Evolutionary conservation across 2,329 filamentous ascomycete genomes (phyloP), one percentile per base, ranked within the genome.

Genomic region (Colletotrichum sublineola): DNA sequence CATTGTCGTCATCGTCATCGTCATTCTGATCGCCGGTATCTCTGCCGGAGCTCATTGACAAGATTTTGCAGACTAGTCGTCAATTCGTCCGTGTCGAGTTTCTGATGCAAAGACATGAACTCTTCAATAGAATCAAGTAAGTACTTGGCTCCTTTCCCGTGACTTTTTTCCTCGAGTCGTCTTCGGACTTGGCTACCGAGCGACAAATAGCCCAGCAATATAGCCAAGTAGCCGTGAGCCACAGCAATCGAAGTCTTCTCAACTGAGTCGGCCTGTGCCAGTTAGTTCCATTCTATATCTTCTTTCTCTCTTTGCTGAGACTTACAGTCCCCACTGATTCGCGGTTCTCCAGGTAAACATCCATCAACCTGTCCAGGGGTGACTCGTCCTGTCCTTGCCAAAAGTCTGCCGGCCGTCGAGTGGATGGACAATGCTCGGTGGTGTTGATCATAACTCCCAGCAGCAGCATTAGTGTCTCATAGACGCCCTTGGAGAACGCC

Each of bases 391-490:
- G 79, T 73, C 78, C 89, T 20, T 70, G 67, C 74, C 74, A 74
- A 12, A 74, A 75, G 0, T 77, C 76, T 3, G 83, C 72, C 7
- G 79, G 80, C 24, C 82, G 80, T 65, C 91, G 86, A 15, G 93
- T 91, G 31, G 85, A 80, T 20, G 90, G 85, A 77, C 91, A 94
- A 78, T 94, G 92, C 79, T 97, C 95, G 11, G 94, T 89, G 67
- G 98, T 88, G 77, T 98, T 98, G 80, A 97, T 97, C 81, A 96
- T 89, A 31, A 94, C 90, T 0, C 94, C 95, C 50, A 97, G 84
- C 64, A 93, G 88, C 53, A 98, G 86, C 61, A 97, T 89, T 18
- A 97, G 86, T 61, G 90, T 88, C 75, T 97, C 92, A 65, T 95
- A 83, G 1, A 86, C 82, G 31, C 84, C 84, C 2, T 83, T 81